Evolutionary conservation across 2,329 filamentous ascomycete species (phyloP), one percentile per base, ranked within the genome.

Genomic region (Neofusicoccum sp.): DNA sequence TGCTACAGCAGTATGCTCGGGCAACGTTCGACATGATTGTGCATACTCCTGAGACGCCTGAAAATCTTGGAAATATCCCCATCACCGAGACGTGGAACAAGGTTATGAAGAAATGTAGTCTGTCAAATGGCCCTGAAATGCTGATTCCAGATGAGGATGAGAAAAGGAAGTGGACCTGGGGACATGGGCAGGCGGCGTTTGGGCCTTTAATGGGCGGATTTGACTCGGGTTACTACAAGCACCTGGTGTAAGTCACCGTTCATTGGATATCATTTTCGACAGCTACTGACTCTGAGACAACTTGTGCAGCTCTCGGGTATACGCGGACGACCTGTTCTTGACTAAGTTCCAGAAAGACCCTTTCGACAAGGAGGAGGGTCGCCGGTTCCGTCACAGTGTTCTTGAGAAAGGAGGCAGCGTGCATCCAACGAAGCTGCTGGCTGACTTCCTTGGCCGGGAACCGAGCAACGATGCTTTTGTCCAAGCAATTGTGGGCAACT

Each of bases 291-390:
- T 6, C 22, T 12, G 37, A 36, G 29, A 36, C 45, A 14, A 4
- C 11, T 22, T 22, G 22, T 50, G 2, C 61, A 78, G 85, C 66
- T 92, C 89, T 1, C 85, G 91, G 74, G 91, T 94, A n/a, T 94
- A 93, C 78, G 90, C 88, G 31, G 85, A 89, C 33, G 91, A 95
- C 76, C 94, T 95, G 90, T 95, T 94, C 81, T 87, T 91, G 77
- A 85, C 84, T 0, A 87, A 90, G 48, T 95, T 95, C 79, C 88
- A 89, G 79, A 81, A 85, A 68, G 83, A 93, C 73, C 91, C 91
- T 0, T 93, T 94, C 90, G 85, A 92, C 74, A 83, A 82, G 36
- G 84, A 84, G 67, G 86, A 92, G 73, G 91, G 91, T 1, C 83
- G 91, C 11, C 79, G 90, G 64, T 95, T 94, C 78, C 84, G 91